A percentile compares a stretch with the other conserved stretches of the same genome.
Conservation (phyloP, 1,139 yeast species). For the Sugiyamaella grinbergsii region DNA sequence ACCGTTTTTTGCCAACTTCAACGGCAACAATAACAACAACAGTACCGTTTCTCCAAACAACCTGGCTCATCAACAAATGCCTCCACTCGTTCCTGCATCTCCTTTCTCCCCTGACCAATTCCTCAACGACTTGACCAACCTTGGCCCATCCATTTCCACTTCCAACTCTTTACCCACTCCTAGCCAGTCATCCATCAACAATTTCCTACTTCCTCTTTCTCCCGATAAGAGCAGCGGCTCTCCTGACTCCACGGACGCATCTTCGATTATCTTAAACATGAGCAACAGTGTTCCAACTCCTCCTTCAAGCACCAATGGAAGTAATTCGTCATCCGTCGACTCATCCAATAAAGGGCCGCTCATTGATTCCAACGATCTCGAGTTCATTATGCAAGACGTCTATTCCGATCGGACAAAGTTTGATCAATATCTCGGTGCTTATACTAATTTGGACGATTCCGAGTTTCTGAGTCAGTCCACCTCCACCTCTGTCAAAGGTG, state of each 20-base stretch:
- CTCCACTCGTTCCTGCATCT: no score
- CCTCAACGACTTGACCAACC: slow-evolving; percentile 1
- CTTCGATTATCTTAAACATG: neutral
- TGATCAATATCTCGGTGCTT: slow-evolving; percentile 19
- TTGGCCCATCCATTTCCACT: neutral
- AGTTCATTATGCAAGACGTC: slow-evolving; percentile 29
- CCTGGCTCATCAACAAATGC: no score
- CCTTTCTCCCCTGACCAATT: slow-evolving; percentile 12
- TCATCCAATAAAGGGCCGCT: slow-evolving; percentile 14
- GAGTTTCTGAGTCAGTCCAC: neutral
- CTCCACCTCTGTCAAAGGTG: neutral
- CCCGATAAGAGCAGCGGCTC: slow-evolving; percentile 23
- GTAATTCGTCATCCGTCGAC: slow-evolving; percentile 16
- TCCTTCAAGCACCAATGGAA: slow-evolving; percentile 18
- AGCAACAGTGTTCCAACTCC: slow-evolving; percentile 13
- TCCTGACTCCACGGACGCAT: slow-evolving; percentile 16
- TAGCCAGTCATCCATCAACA: neutral
- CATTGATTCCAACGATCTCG: slow-evolving; percentile 30
- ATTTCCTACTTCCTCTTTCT: slow-evolving; percentile 12
- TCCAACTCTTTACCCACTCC: slow-evolving; percentile 3
- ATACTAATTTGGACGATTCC: slow-evolving; percentile 17
- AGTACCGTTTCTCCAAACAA: slow-evolving; percentile 3
- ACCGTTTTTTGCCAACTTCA: neutral
- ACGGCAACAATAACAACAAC: neutral
- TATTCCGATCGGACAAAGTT: slow-evolving; percentile 14